Conservation (phyloP, 2,329 filamentous ascomycete species). For the Nannizziopsis arthrosporioides region DNA sequence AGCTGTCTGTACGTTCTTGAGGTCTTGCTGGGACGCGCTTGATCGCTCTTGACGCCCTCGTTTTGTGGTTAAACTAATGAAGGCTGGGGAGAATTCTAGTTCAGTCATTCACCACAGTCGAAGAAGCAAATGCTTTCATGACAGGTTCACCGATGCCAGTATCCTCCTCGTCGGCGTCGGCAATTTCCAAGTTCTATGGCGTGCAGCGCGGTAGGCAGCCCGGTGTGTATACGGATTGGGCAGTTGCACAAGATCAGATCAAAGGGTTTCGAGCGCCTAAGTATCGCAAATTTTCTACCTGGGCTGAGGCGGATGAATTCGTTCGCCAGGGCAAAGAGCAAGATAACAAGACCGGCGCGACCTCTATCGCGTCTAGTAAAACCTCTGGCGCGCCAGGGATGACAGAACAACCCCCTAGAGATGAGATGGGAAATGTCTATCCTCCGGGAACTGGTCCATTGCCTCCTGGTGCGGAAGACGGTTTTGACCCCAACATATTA, state of each 20-base stretch:
- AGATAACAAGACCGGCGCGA: neutral
- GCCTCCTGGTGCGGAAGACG: slow-evolving; percentile 46
- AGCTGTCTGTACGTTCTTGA: slow-evolving; percentile 50
- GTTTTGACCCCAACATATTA: slow-evolving; percentile 48
- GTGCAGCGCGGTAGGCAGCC: slow-evolving; percentile 48
- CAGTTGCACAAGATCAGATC: slow-evolving; percentile 60
- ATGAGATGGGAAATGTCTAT: slow-evolving; percentile 35
- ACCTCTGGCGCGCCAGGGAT: slow-evolving; percentile 26
- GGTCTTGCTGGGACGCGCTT: neutral
- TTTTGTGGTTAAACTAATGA: neutral
- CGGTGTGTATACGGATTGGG: slow-evolving; percentile 56
- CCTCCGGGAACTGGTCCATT: slow-evolving; percentile 46
- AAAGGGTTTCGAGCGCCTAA: slow-evolving; percentile 57
- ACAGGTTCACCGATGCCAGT: slow-evolving; percentile 45
- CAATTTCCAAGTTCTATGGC: slow-evolving; percentile 45
- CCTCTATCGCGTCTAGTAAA: no score
- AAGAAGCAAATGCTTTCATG: slow-evolving; percentile 70
- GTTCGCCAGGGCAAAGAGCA: slow-evolving; percentile 35
- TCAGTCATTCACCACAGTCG: slow-evolving; percentile 62
- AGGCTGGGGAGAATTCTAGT: slow-evolving; percentile 40
- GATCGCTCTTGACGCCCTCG: neutral
- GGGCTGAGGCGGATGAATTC: slow-evolving; percentile 65
- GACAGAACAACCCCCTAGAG: slow-evolving; percentile 31
- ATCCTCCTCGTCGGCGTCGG: slow-evolving; percentile 26
- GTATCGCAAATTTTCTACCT: slow-evolving; percentile 57